Evolutionary conservation across 352 stramenopile species (phyloP).

Genomic region (Globisporangium spinosum): DNA sequence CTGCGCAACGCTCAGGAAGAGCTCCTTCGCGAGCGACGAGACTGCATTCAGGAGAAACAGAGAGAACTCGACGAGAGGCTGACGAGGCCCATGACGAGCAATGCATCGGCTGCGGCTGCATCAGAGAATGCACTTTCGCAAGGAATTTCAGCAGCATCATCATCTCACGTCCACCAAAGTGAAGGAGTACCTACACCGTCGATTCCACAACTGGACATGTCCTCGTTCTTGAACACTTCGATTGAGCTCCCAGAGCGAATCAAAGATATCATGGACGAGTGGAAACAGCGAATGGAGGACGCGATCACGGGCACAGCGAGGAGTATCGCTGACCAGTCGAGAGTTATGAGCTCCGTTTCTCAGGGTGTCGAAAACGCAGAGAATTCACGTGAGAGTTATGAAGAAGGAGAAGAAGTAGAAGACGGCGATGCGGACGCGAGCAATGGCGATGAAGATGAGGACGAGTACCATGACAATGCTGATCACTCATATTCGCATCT

Average conservation of each 20-base stretch:
- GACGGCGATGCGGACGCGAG: neutral
- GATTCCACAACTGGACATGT: conserved; percentile 28
- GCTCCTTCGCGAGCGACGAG: conserved; percentile 49
- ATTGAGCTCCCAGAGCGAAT: conserved; percentile 50
- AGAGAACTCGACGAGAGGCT: conserved; percentile 42
- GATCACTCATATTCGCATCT: neutral
- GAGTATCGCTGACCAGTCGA: conserved; percentile 20
- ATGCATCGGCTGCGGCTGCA: neutral
- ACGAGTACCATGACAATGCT: neutral
- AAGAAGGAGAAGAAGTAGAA: neutral
- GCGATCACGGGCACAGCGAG: conserved; percentile 24
- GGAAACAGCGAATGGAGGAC: conserved; percentile 55
- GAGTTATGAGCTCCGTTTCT: conserved; percentile 2
- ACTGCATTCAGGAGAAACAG: conserved; percentile 63
- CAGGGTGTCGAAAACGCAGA: neutral
- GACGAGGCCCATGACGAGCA: conserved; percentile 17
- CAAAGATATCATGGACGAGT: conserved; percentile 56
- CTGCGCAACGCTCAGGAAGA: conserved; percentile 49
- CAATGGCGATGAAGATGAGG: neutral
- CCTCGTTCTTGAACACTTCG: conserved; percentile 56
- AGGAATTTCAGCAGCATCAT: neutral
- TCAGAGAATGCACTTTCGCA: neutral
- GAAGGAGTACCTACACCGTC: neutral
- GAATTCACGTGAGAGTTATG: neutral
- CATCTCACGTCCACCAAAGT: neutral